Evolutionary conservation across 2,329 filamentous ascomycete species (phyloP), one percentile per base, ranked within the genome.

Genomic region (Aureobasidium lini): DNA sequence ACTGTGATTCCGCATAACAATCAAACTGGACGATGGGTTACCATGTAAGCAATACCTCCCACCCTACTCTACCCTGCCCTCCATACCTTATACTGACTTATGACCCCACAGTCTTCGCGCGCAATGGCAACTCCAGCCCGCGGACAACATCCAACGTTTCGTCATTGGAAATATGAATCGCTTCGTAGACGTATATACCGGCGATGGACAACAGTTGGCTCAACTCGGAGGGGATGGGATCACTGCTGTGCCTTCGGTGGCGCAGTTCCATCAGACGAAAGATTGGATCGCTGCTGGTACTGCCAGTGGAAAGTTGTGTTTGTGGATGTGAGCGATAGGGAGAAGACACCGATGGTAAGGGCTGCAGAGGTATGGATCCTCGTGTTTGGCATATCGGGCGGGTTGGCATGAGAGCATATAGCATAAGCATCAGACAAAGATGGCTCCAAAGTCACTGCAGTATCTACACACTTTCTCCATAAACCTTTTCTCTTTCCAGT

Each of bases 231-330:
- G 91, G 0, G 90, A 95, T 0, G 89, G 88, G 0, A 95, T 99
- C 66, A 96, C 91, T 0, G 94, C 94, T 6, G 94, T 99, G 4
- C 94, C 94, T 2, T 90, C 94, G 0, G 94, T 95, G 0, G 89
- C 91, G 0, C 88, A 92, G 52, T 94, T 97, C 66, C 94, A 99
- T 71, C 88, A 89, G 0, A 89, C 83, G 0, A 79, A 84, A 64
- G 88, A 96, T 69, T 99, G 94, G 94, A 87, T 99, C 37, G 92
- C 89, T 0, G 93, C 89, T 2, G 94, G 91, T 0, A 97, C 89
- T 0, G 90, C 89, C 0, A 95, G 90, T 69, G 94, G 94, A 2
- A 97, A 97, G 74, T 73, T 97, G 29, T 95, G 89, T 72, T 75
- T 99, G 37, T 99, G 93, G 91, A 87, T 87, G 80, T 96, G 66